Evolutionary conservation across 2,329 filamentous ascomycete genomes (phyloP), one percentile per base, ranked within the genome.

Genomic region (Zelopaecilomyces penicillatus): DNA sequence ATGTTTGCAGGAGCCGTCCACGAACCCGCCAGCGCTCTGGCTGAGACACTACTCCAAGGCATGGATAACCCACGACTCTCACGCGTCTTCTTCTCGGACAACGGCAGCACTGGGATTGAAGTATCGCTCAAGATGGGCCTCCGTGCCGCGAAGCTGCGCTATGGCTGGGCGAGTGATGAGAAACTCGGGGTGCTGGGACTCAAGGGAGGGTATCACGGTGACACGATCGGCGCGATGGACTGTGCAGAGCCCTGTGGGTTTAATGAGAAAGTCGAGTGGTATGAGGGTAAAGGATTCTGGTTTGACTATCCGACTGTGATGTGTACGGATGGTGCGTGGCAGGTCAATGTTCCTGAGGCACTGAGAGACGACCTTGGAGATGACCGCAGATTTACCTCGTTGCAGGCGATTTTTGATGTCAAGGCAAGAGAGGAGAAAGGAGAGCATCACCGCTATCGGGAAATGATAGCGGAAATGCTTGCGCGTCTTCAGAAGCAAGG

Each of bases 161-260:
- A 89, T 51, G 75, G 73, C 7, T 87, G 82, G 82, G 67, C 73
- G 34, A 66, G 74, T 0, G 68, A 67, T 10, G 66, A 73, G 2
- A 73, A 79, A 40, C 69, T 90, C 8, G 78, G 78, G 3, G 77
- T 93, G 3, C 60, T 94, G 3, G 87, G 87, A 0, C 66, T 94
- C 7, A 85, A 83, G 57, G 86, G 86, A 0, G 85, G 83, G 52
- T 94, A 94, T 55, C 88, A 94, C 54, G 88, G 87, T 2, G 88
- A 94, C 57, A 94, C 87, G 0, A 89, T 94, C 39, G 87, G 87
- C 0, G 86, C 85, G 0, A 93, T 94, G 88, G 87, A 93, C 60
- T 85, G 81, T 43, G 80, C 85, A 0, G 86, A 93, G 57, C 87
- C 87, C 0, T 82, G 78, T 31, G 76, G 78, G 0, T 94, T 75